These are phyloP conservation scores for Hymenoscyphus linearis DNA, from an alignment of 2,329 filamentous ascomycete species.

Conservation along the genomic window DNA sequence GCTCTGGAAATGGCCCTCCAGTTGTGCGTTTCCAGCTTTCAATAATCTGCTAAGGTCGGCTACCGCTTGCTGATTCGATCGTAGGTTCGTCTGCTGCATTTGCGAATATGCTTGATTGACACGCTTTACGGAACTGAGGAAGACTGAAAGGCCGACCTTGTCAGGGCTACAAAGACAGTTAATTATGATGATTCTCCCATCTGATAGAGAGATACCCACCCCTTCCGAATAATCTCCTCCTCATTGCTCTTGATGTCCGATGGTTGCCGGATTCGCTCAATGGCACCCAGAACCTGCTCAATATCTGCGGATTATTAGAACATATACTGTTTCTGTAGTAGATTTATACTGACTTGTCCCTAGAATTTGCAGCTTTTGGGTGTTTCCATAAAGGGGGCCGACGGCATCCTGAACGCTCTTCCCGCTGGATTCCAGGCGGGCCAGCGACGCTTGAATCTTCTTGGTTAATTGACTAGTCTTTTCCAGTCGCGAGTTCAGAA, in stretches of 20 bases:
- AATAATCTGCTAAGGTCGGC: constrained; percentile 73
- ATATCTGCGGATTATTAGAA: constrained; percentile 54
- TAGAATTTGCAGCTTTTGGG: constrained; percentile 80
- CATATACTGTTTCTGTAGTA: neutral
- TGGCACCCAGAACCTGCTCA: constrained; percentile 77
- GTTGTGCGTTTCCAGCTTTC: constrained; percentile 71
- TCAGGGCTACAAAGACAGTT: constrained; percentile 53
- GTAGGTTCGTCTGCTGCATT: constrained; percentile 83
- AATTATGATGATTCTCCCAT: constrained; percentile 12
- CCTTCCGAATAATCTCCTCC: constrained; percentile 82
- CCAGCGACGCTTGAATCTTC: constrained; percentile 87
- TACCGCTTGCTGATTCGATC: constrained; percentile 86
- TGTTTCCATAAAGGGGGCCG: constrained; percentile 88
- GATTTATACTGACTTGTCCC: constrained; percentile 58
- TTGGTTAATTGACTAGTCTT: constrained; percentile 92
- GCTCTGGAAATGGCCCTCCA: constrained; percentile 79
- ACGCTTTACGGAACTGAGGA: constrained; percentile 84
- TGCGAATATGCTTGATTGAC: constrained; percentile 79
- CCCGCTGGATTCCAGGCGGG: constrained; percentile 78
- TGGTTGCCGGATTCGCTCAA: constrained; percentile 84
- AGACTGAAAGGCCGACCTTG: constrained; percentile 74
- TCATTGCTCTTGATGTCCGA: constrained; percentile 88
- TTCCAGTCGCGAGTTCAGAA: constrained; percentile 69
- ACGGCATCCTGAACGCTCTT: constrained; percentile 89
- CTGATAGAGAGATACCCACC: constrained; percentile 39